These are phyloP conservation scores for Nemania sp. DNA, from an alignment of 2,329 filamentous ascomycete genomes.

Conservation along the genomic window DNA sequence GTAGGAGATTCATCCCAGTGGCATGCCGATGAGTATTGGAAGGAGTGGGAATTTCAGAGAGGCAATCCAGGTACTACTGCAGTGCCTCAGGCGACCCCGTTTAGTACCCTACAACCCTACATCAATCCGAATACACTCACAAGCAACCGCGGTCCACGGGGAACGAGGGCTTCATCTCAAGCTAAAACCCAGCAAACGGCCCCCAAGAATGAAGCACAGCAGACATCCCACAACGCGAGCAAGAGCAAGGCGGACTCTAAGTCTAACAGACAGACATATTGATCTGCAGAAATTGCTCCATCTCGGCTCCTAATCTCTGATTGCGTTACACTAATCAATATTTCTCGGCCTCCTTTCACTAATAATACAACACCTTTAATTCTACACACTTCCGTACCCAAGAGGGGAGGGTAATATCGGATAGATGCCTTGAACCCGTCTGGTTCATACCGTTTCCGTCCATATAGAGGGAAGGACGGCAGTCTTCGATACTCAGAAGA, in stretches of 20 bases:
- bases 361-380: not conserved
- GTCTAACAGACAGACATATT: not conserved
- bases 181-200: not conserved
- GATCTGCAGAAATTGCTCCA: too few relatives aligned
- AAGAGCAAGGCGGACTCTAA: not conserved
- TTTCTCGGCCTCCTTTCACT: not conserved
- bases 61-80: not conserved
- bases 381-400: not conserved
- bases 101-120: slow-evolving; percentile 14
- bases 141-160: not conserved
- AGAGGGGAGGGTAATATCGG: not conserved
- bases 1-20: not conserved
- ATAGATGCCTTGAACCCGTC: not conserved
- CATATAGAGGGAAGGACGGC: not conserved
- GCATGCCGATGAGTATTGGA: slow-evolving; percentile 12
- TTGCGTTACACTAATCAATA: not conserved
- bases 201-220: slow-evolving; percentile 2
- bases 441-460: not conserved
- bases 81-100: not conserved
- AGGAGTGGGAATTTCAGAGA: slow-evolving; percentile 5
- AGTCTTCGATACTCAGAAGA: not conserved
- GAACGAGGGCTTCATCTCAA: not conserved
- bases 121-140: slow-evolving; percentile 32
- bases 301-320: not conserved
- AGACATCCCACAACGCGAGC: not conserved